Conservation (phyloP, 2,329 filamentous ascomycete species). For the Sclerotinia minor region DNA sequence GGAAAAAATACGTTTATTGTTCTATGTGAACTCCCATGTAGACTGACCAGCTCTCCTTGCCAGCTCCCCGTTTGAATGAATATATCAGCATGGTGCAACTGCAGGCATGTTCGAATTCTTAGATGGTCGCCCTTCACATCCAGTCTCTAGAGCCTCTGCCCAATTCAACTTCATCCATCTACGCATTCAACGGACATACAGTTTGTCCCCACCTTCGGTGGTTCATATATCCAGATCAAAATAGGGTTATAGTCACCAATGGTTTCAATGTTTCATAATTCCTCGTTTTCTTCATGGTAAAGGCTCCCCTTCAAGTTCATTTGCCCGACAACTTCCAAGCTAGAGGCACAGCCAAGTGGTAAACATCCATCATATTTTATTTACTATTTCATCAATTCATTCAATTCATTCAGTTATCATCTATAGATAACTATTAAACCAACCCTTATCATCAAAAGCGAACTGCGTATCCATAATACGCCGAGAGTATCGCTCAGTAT, state of each 20-base stretch:
- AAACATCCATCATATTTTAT: not conserved
- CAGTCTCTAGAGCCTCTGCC: not conserved
- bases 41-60: no score
- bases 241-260: no score
- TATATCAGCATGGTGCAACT: no score
- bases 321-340: not conserved
- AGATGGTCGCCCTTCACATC: not conserved
- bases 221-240: not conserved
- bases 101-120: not conserved
- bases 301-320: not conserved
- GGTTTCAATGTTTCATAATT: not conserved
- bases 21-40: no score
- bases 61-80: no score
- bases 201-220: not conserved
- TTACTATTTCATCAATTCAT: not conserved
- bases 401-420: not conserved
- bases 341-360: not conserved
- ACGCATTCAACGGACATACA: no score
- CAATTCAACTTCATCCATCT: no score
- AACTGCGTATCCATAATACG: conserved; percentile 15
- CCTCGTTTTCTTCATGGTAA: not conserved
- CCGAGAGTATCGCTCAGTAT: conserved; percentile 13
- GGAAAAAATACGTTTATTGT: no score
- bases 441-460: not conserved
- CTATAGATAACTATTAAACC: not conserved